Evolutionary conservation across 768 basidiomycete species (phyloP), one percentile per base, ranked within the genome.

Genomic region (Ephemerocybe angulata): DNA sequence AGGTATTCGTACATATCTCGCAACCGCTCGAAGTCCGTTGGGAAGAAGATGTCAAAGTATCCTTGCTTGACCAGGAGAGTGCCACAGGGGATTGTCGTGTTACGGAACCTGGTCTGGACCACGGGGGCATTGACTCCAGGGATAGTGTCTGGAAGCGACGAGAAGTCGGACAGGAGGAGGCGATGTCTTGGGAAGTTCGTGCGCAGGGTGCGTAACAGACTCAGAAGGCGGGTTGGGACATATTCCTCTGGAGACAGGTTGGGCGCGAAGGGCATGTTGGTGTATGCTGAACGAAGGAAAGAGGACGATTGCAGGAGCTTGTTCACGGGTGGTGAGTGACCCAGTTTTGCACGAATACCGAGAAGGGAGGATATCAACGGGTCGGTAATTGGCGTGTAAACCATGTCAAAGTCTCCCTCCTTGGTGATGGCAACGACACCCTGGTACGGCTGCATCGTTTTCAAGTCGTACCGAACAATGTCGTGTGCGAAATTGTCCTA

Each of bases 21-120:
- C 52, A 98, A 77, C 21, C 78, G 80, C 50, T 81, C 82, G 60
- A 98, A 98, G 66, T 91, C 76, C 12, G 96, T 98, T 10, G 97
- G 97, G 75, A 99, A 99, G 76, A 99, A 92, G 57, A 98, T 98
- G 69, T 99, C 97, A 69, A 99, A 99, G 73, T 86, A 95, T 7
- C 97, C 97, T 64, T 90, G 96, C 62, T 86, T 86, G 55, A 99
- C 97, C 62, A 96, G 84, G 54, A 97, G 79, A 13, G 91, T 98
- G 58, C 86, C 78, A 63, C 92, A 94, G 3, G 97, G 90, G 1
- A 98, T 87, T 64, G 90, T 94, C 44, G 81, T 80, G 56, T 88
- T 88, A 42, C 82, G 84, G 66, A 89, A 87, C 50, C 93, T 83
- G 24, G 97, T 98, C 72, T 99, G 97, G 22, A 98, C 97, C 22